Base-by-base conservation (phyloP, 768 basidiomycete species). In the Cubamyces sp. region DNA sequence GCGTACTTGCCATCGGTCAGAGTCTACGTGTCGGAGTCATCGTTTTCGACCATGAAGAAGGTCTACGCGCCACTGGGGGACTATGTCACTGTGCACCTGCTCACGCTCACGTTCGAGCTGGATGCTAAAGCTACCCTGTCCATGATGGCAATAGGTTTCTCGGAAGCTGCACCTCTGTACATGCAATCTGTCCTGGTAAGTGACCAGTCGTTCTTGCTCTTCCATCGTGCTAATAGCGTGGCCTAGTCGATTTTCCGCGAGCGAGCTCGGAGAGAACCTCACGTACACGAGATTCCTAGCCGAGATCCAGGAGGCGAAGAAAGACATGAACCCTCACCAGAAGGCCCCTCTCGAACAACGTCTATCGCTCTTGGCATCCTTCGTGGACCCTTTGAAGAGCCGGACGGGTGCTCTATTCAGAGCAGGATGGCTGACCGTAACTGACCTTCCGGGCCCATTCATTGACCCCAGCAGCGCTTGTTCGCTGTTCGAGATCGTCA, bases 401-500 rank as follows among this genome's bases (percentile, higher is more conserved):
- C 81, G 86, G 0, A 54, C 11, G 41, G 40, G 41, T 18, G 14
- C 60, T 19, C 39, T 54, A 1, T 91, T 90, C 65, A 73, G 68
- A 0, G 65, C 79, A 0, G 88, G 88, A 0, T 82, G 84, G 60
- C 62, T 91, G 5, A 89, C 87, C 0, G 86, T 91, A 14, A 70
- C 90, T 3, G 90, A 91, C 63, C 75, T 90, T 0, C 88, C 90
- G 0, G 90, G 90, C 58, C 87, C 90, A 0, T 91, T 91, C 65
- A 80, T 90, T 11, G 90, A 91, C 66, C 74, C 85, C 1, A 77
- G 77, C 0, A 83, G 86, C 1, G 90, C 90, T 2, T 89, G 88
- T 64, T 83, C 83, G 0, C 70, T 91, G 3, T 91, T 91, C 56
- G 87, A 91, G 59, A 88, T 91, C 7, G 72, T 91, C 0, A 79